phyloP scores from a whole-genome alignment of 257 asterid species.

The Oldenlandia corymbosa region DNA sequence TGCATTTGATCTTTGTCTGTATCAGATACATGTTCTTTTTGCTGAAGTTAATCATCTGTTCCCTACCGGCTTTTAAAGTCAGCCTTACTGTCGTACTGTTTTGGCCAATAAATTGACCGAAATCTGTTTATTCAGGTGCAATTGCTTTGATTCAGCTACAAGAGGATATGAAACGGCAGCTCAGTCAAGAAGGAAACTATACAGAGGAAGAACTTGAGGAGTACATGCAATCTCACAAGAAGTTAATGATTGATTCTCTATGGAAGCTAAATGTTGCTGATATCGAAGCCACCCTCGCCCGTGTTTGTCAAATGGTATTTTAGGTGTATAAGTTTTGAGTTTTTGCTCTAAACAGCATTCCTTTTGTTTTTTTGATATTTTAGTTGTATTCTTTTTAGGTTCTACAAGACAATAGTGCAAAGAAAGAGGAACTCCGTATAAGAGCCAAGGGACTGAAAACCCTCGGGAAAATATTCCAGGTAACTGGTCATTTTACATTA shows the following conservation, averaged over 20 bases:
- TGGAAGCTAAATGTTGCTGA: conserved; percentile 99
- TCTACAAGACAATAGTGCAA: conserved; percentile 69
- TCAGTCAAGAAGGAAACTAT: conserved; percentile 78
- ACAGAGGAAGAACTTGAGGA: conserved; percentile 91
- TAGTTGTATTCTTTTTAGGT: conserved; percentile 42
- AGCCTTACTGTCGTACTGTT: background rate
- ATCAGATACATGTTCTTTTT: background rate
- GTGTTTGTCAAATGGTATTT: conserved; percentile 93
- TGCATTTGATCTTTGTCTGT: background rate
- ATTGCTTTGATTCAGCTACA: conserved; percentile 92
- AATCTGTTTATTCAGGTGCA: conserved; percentile 52
- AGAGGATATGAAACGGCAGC: conserved; percentile 91
- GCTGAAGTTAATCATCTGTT: background rate
- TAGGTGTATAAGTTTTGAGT: conserved; percentile 14
- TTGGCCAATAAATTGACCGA: background rate
- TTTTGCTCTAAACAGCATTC: conserved; percentile 2
- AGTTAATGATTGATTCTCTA: conserved; percentile 88
- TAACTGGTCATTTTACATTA: conserved; percentile 19
- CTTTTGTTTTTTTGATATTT: conserved; percentile 13
- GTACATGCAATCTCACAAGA: conserved; percentile 89
- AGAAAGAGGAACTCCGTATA: conserved; percentile 87
- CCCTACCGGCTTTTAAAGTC: background rate
- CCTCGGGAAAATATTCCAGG: conserved; percentile 91
- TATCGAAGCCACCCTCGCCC: conserved; percentile 87
- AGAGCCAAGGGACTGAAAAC: conserved; percentile 96